Conservation (phyloP, 2,329 filamentous ascomycete genomes). For the Fusarium virguliforme region DNA sequence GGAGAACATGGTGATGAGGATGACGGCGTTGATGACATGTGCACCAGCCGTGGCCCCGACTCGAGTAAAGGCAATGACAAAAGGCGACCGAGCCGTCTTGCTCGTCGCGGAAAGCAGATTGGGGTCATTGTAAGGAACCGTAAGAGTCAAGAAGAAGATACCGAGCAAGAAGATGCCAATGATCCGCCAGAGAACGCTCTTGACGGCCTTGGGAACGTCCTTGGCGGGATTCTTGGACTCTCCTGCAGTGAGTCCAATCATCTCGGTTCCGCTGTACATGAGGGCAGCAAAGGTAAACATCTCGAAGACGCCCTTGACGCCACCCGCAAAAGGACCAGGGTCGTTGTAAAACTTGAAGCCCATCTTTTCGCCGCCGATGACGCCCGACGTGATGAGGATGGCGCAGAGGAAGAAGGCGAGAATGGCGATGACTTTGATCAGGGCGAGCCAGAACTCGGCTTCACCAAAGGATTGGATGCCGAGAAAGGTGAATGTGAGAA, state of each 20-base stretch:
- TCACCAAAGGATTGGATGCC: slow-evolving; percentile 8
- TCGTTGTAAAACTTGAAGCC: slow-evolving; percentile 37
- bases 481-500: not conserved
- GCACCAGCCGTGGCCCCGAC: not conserved
- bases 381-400: slow-evolving; percentile 42
- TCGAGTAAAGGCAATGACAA: slow-evolving; percentile 7
- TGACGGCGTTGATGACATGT: not conserved
- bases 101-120: slow-evolving; percentile 3
- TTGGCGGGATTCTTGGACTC: slow-evolving; percentile 6
- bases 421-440: slow-evolving; percentile 29
- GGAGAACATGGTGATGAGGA: slow-evolving; percentile 8
- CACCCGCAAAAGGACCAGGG: slow-evolving; percentile 2
- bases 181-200: slow-evolving; percentile 8
- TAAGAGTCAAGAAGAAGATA: slow-evolving; percentile 1
- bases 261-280: slow-evolving; percentile 6
- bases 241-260: not conserved
- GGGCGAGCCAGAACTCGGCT: slow-evolving; percentile 28
- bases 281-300: not conserved
- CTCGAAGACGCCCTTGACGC: not conserved
- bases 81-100: not conserved
- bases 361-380: slow-evolving; percentile 43
- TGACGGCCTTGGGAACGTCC: slow-evolving; percentile 2
- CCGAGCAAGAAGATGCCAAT: slow-evolving; percentile 2
- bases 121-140: not conserved
- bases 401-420: slow-evolving; percentile 30